Percentiles rank a stretch among this genome's conserved stretches.
These are phyloP conservation scores for Phytophthora hibernalis DNA, from an alignment of 352 stramenopile species.

Conservation along the genomic window DNA sequence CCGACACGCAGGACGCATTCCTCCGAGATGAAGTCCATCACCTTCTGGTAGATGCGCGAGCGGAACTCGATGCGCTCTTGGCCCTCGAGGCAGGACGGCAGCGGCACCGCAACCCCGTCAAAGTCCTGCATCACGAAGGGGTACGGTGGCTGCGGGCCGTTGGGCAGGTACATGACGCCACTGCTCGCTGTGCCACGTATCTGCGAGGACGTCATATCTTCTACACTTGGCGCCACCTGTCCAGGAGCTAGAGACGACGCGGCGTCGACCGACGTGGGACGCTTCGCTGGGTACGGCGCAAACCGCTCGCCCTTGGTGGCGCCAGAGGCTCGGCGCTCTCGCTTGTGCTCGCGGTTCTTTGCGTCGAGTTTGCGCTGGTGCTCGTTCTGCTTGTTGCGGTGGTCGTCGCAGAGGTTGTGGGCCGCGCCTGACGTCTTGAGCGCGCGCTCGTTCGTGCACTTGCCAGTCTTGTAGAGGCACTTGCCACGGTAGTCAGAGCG, in stretches of 20 bases:
- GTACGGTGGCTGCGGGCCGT: slow-evolving; percentile 59
- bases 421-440: slow-evolving; percentile 84
- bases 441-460: slow-evolving; percentile 86
- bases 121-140: slow-evolving; percentile 75
- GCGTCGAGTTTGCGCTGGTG: slow-evolving; percentile 89
- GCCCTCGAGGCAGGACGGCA: slow-evolving; percentile 79
- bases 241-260: neutral
- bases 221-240: neutral
- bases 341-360: slow-evolving; percentile 80
- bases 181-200: slow-evolving; percentile 18
- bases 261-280: slow-evolving; percentile 11
- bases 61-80: slow-evolving; percentile 79
- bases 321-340: slow-evolving; percentile 47
- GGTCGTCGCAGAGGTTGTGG: slow-evolving; percentile 89
- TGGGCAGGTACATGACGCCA: slow-evolving; percentile 53
- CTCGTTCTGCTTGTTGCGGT: slow-evolving; percentile 84
- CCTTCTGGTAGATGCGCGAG: slow-evolving; percentile 83
- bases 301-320: slow-evolving; percentile 21
- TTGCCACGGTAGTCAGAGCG: slow-evolving; percentile 69
- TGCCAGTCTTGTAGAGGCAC: slow-evolving; percentile 90
- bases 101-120: slow-evolving; percentile 79
- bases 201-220: slow-evolving; percentile 10
- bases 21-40: slow-evolving; percentile 85
- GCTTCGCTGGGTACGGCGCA: slow-evolving; percentile 34
- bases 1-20: slow-evolving; percentile 73